Conservation (phyloP, 371 early-diverging fungal genomes). For the Zychaea mexicana region DNA sequence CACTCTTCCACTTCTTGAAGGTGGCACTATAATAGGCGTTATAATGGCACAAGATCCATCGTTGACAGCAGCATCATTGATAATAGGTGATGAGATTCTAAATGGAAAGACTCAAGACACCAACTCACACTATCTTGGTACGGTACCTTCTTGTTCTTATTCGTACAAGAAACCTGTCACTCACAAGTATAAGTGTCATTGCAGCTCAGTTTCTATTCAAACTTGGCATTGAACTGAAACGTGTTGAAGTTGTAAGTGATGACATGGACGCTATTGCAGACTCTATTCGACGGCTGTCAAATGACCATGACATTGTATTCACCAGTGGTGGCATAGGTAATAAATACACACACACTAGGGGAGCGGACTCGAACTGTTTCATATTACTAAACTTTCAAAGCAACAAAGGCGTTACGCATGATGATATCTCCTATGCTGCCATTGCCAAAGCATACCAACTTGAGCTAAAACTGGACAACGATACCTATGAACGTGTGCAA, state of each 20-base stretch:
- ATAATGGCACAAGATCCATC: constrained; percentile 7
- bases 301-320: constrained; percentile 56
- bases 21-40: too few species aligned
- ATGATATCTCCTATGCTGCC: constrained; percentile 71
- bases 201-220: constrained; percentile 58
- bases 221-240: constrained; percentile 57
- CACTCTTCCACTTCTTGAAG: background rate
- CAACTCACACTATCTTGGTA: constrained; percentile 63
- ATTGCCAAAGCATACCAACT: constrained; percentile 65
- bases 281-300: constrained; percentile 47
- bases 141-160: background rate
- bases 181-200: too few species aligned
- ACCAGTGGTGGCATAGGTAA: constrained; percentile 73
- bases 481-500: constrained; percentile 55
- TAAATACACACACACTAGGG: background rate
- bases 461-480: constrained; percentile 45
- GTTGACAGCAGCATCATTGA: constrained; percentile 43
- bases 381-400: background rate
- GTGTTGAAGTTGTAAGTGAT: constrained; percentile 63
- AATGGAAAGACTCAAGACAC: constrained; percentile 74
- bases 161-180: too few species aligned
- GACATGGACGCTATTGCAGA: constrained; percentile 42
- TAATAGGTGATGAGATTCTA: constrained; percentile 75
- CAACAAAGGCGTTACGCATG: constrained; percentile 57
- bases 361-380: background rate